Conservation (phyloP, 768 basidiomycete genomes). For the Suillus hirtellus region DNA sequence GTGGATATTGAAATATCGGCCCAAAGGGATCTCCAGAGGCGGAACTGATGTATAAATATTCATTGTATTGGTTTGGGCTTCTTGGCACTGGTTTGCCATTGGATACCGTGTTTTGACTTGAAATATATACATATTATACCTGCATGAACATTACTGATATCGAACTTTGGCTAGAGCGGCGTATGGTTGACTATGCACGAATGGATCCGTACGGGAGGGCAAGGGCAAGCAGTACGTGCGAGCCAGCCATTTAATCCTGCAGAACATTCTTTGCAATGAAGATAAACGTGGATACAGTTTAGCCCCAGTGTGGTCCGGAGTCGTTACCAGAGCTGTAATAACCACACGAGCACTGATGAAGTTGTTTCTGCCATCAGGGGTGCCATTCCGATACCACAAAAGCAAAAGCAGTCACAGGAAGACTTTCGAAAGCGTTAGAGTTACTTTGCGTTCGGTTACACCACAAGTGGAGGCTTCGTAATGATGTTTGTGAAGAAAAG, state of each 20-base stretch:
- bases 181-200: not conserved
- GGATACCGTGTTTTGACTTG: not conserved
- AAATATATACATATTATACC: not conserved
- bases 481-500: not conserved
- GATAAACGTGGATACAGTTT: not conserved
- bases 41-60: conserved; percentile 22
- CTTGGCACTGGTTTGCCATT: not conserved
- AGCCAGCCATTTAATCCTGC: not conserved
- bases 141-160: not conserved
- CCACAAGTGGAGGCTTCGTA: not conserved
- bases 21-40: conserved; percentile 42
- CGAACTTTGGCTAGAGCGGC: not conserved
- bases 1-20: conserved; percentile 77
- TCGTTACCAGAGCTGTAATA: not conserved
- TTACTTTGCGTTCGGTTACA: not conserved
- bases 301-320: not conserved
- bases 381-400: not conserved
- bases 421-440: not conserved
- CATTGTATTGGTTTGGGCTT: not conserved
- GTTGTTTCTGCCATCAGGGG: not conserved
- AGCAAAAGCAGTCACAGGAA: not conserved
- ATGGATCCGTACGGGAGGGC: not conserved
- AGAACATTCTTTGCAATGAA: not conserved
- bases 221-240: not conserved
- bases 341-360: not conserved